Conservation (phyloP, 352 stramenopile species). For the Nothophytophthora sp. region DNA sequence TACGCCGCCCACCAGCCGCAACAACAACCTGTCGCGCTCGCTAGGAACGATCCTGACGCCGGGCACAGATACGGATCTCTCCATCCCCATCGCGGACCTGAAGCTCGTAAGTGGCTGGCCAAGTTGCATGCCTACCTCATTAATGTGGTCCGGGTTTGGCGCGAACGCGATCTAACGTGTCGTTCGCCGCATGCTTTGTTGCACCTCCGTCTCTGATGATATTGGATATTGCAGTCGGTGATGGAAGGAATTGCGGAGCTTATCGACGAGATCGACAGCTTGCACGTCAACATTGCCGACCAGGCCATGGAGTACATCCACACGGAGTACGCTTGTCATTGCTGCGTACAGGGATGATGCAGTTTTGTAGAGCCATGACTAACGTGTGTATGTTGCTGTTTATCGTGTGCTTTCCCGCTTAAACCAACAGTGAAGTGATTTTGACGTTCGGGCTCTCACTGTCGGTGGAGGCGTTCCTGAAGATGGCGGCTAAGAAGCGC, state of each 20-base stretch:
- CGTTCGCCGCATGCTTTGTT: no score
- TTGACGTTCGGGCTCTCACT: conserved; percentile 94
- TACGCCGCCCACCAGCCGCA: conserved; percentile 36
- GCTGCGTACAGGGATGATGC: no score
- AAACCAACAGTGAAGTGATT: conserved; percentile 94
- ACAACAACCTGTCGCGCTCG: conserved; percentile 69
- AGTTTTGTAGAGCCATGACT: no score
- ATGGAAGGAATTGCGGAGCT: conserved; percentile 96
- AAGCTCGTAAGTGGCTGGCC: conserved; percentile 49
- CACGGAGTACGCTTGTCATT: conserved; percentile 73
- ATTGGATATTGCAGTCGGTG: conserved; percentile 70
- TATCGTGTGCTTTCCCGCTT: conserved; percentile 1
- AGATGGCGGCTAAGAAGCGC: conserved; percentile 90
- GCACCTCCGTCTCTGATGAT: no score
- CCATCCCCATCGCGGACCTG: conserved; percentile 81
- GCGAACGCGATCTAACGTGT: neutral
- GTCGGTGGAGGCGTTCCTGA: conserved; percentile 92
- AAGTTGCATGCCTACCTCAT: neutral
- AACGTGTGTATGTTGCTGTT: no score
- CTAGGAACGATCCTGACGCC: conserved; percentile 83
- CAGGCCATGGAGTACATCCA: conserved; percentile 97
- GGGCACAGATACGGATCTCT: conserved; percentile 79
- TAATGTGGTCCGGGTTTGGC: neutral
- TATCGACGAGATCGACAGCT: conserved; percentile 94
- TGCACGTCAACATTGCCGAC: conserved; percentile 96